These are phyloP conservation scores for Chaetomium globosum DNA, from an alignment of 2,329 filamentous ascomycete genomes.

Conservation along the genomic window DNA sequence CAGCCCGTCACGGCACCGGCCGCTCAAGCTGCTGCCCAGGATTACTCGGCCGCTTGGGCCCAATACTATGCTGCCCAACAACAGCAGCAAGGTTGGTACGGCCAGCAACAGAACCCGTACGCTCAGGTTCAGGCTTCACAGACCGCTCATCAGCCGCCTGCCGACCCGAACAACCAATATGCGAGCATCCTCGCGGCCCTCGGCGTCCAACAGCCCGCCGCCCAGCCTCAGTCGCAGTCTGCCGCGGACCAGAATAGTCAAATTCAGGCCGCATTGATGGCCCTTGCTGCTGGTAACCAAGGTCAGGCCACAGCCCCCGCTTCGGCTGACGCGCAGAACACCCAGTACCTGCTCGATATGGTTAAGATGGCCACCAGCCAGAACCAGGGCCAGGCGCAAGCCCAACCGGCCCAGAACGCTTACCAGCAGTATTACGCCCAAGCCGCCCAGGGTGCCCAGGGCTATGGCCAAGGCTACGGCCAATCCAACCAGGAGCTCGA, in stretches of 20 bases:
- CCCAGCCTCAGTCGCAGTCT: constrained; percentile 26
- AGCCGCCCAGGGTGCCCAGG: constrained; percentile 18
- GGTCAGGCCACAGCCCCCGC: constrained; percentile 14
- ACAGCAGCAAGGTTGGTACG: constrained; percentile 37
- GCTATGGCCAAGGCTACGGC: constrained; percentile 36
- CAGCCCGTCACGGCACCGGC: constrained; percentile 17
- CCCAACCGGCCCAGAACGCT: constrained; percentile 16
- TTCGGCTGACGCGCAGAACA: constrained; percentile 23
- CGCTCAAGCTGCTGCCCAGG: constrained; percentile 35
- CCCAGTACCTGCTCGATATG: constrained; percentile 32
- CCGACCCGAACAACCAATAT: constrained; percentile 27
- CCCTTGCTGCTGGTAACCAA: constrained; percentile 23
- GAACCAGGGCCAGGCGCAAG: constrained; percentile 13
- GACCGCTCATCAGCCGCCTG: constrained; percentile 29
- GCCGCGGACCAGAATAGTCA: constrained; percentile 25
- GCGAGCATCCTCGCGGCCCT: constrained; percentile 33
- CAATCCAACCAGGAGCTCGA: constrained; percentile 24
- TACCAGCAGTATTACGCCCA: constrained; percentile 31
- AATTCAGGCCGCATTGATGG: constrained; percentile 32
- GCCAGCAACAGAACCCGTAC: constrained; percentile 38
- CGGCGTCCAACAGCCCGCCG: constrained; percentile 25
- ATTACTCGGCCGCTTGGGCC: constrained; percentile 44
- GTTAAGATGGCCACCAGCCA: constrained; percentile 29
- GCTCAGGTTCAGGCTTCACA: constrained; percentile 35
- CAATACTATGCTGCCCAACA: constrained; percentile 47